Percentiles rank a stretch among this genome's conserved stretches.
These are phyloP conservation scores for Hortiboletus flavorubellus DNA, from an alignment of 768 basidiomycete species.

Conservation along the genomic window DNA sequence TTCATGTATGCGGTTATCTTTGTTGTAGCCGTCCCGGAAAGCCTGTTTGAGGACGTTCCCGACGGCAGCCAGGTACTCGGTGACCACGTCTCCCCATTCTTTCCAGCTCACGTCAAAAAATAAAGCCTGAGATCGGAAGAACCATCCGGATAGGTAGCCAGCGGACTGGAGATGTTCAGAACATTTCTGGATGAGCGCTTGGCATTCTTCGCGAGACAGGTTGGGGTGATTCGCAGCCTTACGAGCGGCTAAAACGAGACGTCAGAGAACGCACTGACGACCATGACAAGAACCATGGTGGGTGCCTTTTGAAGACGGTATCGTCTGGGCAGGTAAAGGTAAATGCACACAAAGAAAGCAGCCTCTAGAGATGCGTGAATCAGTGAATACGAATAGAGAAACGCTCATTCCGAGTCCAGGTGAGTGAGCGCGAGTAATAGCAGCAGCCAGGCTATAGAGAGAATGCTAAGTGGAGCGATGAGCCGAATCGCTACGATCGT, in stretches of 20 bases:
- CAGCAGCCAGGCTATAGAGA: constrained; percentile 32
- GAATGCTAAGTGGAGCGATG: constrained; percentile 48
- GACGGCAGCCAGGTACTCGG: constrained; percentile 41
- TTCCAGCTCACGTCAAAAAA: constrained; percentile 38
- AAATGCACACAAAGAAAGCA: constrained; percentile 47
- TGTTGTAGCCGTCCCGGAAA: constrained; percentile 40
- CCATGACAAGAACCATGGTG: neutral
- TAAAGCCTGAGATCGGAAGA: constrained; percentile 39
- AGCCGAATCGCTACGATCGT: constrained; percentile 45
- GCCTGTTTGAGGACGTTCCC: constrained; percentile 40
- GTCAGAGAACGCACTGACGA: neutral
- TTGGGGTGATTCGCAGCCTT: constrained; percentile 38
- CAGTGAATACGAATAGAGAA: constrained; percentile 18
- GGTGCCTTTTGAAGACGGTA: constrained; percentile 44
- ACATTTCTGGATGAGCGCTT: constrained; percentile 49
- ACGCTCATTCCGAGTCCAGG: neutral
- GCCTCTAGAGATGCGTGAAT: constrained; percentile 42
- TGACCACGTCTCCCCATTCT: constrained; percentile 51
- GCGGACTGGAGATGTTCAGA: constrained; percentile 16
- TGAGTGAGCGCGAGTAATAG: neutral
- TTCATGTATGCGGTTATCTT: constrained; percentile 44
- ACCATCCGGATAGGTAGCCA: constrained; percentile 51
- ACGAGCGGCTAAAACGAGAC: neutral
- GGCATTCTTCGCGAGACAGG: constrained; percentile 41
- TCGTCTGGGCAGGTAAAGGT: constrained; percentile 48